phyloP scores from a whole-genome alignment of 2,329 filamentous ascomycete species.

The Colletotrichum cuscutae region DNA sequence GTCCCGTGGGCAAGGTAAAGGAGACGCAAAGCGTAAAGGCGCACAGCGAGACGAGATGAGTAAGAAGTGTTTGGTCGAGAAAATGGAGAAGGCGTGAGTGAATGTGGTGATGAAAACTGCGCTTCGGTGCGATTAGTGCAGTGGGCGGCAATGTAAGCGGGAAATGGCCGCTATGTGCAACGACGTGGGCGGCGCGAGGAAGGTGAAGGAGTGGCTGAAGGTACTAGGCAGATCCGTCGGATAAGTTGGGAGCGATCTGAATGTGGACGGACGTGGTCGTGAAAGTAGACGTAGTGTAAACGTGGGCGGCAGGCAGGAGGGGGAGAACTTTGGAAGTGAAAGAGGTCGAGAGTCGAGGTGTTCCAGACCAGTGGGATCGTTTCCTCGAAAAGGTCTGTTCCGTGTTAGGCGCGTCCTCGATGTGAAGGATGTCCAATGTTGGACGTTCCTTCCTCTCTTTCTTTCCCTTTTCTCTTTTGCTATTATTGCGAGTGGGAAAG shows the following conservation, averaged over 20 bases:
- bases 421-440: not conserved
- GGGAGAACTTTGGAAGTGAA: not conserved
- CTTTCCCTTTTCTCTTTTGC: not conserved
- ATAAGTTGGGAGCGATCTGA: slow-evolving; percentile 16
- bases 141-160: slow-evolving; percentile 20
- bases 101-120: slow-evolving; percentile 30
- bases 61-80: slow-evolving; percentile 13
- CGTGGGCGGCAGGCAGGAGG: not conserved
- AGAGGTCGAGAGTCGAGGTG: not conserved
- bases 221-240: slow-evolving; percentile 14
- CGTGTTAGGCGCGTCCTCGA: slow-evolving; percentile 16
- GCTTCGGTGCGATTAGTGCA: slow-evolving; percentile 30
- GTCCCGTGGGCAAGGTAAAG: not conserved
- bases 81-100: slow-evolving; percentile 16
- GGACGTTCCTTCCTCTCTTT: slow-evolving; percentile 2
- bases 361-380: not conserved
- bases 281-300: not conserved
- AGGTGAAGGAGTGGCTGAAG: not conserved
- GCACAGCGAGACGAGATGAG: slow-evolving; percentile 24
- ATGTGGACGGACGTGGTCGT: not conserved
- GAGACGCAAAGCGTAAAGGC: not conserved
- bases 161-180: slow-evolving; percentile 2
- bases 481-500: not conserved
- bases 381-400: not conserved
- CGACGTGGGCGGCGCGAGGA: not conserved